These are phyloP conservation scores for Vaccinium darrowii DNA, from an alignment of 148 eudicot species.

Conservation along the genomic window DNA sequence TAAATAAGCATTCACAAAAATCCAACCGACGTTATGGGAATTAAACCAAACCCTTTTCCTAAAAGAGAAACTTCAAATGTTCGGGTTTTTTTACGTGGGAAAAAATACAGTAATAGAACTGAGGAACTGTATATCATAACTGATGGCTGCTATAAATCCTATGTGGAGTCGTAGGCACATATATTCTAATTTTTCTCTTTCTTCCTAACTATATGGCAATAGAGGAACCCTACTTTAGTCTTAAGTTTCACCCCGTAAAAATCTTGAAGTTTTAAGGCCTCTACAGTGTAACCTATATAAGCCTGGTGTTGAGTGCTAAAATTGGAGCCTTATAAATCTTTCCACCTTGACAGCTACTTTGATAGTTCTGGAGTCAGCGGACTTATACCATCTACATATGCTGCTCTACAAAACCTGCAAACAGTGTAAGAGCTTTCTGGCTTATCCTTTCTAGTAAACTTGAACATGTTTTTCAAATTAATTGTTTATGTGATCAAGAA, in stretches of 20 bases:
- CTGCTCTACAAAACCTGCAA: conserved; percentile 45
- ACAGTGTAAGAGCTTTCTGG: conserved; percentile 47
- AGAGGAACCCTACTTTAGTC: not conserved
- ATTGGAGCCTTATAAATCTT: not conserved
- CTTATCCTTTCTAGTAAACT: too few relatives aligned
- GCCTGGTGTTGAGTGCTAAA: not conserved
- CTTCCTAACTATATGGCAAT: too few relatives aligned
- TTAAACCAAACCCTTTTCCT: not conserved
- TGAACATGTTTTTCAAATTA: too few relatives aligned
- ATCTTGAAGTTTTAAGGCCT: not conserved
- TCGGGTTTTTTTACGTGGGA: not conserved
- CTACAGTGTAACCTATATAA: not conserved
- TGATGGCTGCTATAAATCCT: not conserved
- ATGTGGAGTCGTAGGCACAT: not conserved
- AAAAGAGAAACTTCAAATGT: not conserved
- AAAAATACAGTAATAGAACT: not conserved
- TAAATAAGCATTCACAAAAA: not conserved
- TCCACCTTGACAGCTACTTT: conserved; percentile 46
- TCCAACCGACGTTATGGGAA: not conserved
- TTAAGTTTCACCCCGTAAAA: not conserved
- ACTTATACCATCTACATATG: conserved; percentile 14
- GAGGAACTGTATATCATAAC: not conserved
- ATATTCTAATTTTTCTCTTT: not conserved
- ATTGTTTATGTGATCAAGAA: too few relatives aligned
- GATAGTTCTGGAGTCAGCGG: conserved; percentile 82